Percentiles rank a stretch among this genome's conserved stretches.
These are phyloP conservation scores for Rauvolfia tetraphylla DNA, from an alignment of 257 asterid genomes.

Conservation along the genomic window DNA sequence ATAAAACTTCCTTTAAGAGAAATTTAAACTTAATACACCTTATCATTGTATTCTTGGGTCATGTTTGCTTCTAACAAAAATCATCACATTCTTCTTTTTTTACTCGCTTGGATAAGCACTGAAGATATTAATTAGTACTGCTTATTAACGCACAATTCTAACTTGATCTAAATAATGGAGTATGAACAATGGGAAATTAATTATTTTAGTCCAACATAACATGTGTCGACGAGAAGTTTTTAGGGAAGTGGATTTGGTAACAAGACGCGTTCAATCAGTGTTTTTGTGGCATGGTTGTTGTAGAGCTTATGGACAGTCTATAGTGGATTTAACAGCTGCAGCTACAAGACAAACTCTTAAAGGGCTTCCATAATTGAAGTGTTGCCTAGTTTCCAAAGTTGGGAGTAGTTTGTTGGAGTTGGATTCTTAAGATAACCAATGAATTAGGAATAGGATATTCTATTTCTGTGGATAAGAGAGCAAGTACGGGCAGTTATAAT, in stretches of 20 bases:
- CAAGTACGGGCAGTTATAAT: conserved; percentile 26
- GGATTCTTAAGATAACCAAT: conserved; percentile 10
- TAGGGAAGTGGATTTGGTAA: conserved; percentile 13
- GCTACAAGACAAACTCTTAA: not conserved
- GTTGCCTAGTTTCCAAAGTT: not conserved
- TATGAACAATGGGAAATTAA: no score
- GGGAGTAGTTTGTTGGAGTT: conserved; percentile 18
- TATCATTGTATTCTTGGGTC: no score
- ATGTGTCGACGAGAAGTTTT: not conserved
- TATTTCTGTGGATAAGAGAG: conserved; percentile 6
- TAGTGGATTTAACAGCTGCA: not conserved
- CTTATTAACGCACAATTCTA: no score
- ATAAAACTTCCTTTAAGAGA: no score
- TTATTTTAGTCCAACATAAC: not conserved
- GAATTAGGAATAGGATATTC: no score
- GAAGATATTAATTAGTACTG: no score
- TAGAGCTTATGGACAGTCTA: no score
- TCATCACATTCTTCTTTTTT: no score
- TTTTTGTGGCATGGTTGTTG: not conserved
- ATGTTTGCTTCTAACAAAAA: no score
- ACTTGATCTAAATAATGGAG: not conserved
- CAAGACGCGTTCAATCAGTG: not conserved
- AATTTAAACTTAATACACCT: no score
- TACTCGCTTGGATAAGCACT: no score
- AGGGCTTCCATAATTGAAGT: not conserved